phyloP scores from a whole-genome alignment of 2,329 filamentous ascomycete genomes.

The Mycosphaerelloides madeirae region DNA sequence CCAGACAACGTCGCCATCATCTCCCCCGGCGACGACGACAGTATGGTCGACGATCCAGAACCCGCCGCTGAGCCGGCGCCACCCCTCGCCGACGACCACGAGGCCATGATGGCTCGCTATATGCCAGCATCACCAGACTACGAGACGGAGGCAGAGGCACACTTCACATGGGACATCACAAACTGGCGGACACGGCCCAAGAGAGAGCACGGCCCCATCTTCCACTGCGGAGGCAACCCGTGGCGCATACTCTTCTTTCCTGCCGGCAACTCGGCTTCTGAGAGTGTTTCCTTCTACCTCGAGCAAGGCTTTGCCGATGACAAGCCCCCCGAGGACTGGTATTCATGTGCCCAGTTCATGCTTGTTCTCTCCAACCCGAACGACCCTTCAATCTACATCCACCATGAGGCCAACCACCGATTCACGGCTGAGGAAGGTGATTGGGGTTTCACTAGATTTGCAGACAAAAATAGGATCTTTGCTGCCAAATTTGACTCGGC shows the following conservation, averaged over 20 bases:
- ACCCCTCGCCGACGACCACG: conserved; percentile 58
- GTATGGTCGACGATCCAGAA: conserved; percentile 51
- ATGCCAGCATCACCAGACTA: conserved; percentile 74
- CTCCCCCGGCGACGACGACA: conserved; percentile 51
- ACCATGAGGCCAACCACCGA: conserved; percentile 81
- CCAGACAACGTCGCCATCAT: conserved; percentile 54
- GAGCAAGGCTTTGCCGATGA: conserved; percentile 81
- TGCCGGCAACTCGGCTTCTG: conserved; percentile 80
- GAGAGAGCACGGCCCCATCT: conserved; percentile 82
- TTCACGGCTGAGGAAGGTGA: conserved; percentile 96
- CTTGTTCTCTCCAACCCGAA: conserved; percentile 92
- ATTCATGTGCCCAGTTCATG: conserved; percentile 92
- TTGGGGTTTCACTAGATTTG: conserved; percentile 97
- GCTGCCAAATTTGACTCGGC: conserved; percentile 67
- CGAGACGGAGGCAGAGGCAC: conserved; percentile 68
- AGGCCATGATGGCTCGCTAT: conserved; percentile 78
- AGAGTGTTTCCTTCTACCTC: conserved; percentile 90
- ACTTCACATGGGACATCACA: conserved; percentile 82
- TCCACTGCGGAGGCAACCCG: conserved; percentile 79
- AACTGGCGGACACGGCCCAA: conserved; percentile 72
- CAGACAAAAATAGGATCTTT: conserved; percentile 82
- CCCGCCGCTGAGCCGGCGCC: conserved; percentile 39
- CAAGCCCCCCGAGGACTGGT: conserved; percentile 84
- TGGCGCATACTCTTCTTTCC: conserved; percentile 97
- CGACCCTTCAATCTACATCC: conserved; percentile 74